These are phyloP conservation scores for Cyclanthera cordifolia DNA, from an alignment of 306 rosid genomes.

Conservation along the genomic window DNA sequence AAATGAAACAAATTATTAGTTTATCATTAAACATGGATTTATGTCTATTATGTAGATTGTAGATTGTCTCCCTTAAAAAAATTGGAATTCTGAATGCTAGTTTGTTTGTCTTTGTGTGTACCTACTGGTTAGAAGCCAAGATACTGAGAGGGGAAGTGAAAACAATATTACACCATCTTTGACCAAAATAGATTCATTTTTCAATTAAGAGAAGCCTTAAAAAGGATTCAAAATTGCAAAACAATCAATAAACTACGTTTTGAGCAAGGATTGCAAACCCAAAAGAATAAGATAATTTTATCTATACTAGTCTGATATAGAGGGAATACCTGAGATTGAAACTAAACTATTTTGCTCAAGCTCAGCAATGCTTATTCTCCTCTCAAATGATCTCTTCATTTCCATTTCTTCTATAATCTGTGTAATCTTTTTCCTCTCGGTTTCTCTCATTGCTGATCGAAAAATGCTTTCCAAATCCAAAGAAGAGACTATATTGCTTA, in stretches of 20 bases:
- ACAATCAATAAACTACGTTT: background rate
- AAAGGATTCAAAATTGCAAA: background rate
- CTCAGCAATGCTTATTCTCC: slow-evolving; percentile 29
- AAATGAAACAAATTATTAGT: background rate
- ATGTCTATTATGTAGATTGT: background rate
- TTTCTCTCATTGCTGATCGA: background rate
- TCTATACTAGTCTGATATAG: slow-evolving; percentile 18
- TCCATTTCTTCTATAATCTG: slow-evolving; percentile 54
- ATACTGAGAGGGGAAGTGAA: background rate
- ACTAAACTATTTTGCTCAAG: slow-evolving; percentile 18
- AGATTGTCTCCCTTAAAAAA: slow-evolving; percentile 2
- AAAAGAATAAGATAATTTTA: background rate
- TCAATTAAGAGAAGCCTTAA: background rate
- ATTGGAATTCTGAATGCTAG: background rate
- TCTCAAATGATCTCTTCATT: slow-evolving; percentile 57
- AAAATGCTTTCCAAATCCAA: slow-evolving; percentile 11
- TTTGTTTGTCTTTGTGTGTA: background rate
- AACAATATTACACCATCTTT: background rate
- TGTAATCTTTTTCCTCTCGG: slow-evolving; percentile 23
- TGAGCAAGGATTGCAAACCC: background rate
- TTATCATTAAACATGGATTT: background rate
- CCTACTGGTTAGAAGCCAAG: background rate
- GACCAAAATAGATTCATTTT: background rate
- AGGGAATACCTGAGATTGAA: slow-evolving; percentile 15
- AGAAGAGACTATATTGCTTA: slow-evolving; percentile 48